These are phyloP conservation scores for Amphicarpaea edgeworthii DNA, from an alignment of 306 rosid genomes.

Conservation along the genomic window DNA sequence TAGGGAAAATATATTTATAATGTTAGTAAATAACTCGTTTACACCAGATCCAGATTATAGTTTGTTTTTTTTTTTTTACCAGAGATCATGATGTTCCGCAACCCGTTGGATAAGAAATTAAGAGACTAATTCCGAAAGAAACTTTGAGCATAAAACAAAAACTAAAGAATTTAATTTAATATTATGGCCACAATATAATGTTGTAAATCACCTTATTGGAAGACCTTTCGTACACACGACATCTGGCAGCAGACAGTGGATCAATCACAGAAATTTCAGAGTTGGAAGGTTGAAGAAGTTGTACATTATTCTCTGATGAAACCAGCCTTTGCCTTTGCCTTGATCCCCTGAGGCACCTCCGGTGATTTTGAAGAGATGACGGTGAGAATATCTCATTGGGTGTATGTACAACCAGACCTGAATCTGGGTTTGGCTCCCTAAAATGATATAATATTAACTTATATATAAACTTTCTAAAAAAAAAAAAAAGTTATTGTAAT, in stretches of 20 bases:
- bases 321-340: too few species aligned
- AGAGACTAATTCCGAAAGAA: too few species aligned
- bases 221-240: constrained; percentile 66
- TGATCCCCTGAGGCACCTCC: constrained; percentile 73
- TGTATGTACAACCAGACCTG: constrained; percentile 74
- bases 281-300: constrained; percentile 59
- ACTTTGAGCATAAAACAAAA: constrained; percentile 11
- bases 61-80: too few species aligned
- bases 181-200: constrained; percentile 2
- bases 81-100: too few species aligned
- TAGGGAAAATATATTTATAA: constrained; percentile 28
- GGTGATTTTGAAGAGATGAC: constrained; percentile 69
- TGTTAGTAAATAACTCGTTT: neutral
- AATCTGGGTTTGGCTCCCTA: constrained; percentile 80
- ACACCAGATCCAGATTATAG: constrained; percentile 12
- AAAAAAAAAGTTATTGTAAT: constrained; percentile 15
- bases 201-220: constrained; percentile 60
- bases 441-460: constrained; percentile 31
- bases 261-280: constrained; percentile 62
- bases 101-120: too few species aligned
- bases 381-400: constrained; percentile 70
- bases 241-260: constrained; percentile 79
- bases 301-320: constrained; percentile 61
- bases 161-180: constrained; percentile 26
- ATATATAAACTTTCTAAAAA: neutral